Conservation (phyloP, 169 alveolate species). For the Ichthyophthirius multifiliis region DNA sequence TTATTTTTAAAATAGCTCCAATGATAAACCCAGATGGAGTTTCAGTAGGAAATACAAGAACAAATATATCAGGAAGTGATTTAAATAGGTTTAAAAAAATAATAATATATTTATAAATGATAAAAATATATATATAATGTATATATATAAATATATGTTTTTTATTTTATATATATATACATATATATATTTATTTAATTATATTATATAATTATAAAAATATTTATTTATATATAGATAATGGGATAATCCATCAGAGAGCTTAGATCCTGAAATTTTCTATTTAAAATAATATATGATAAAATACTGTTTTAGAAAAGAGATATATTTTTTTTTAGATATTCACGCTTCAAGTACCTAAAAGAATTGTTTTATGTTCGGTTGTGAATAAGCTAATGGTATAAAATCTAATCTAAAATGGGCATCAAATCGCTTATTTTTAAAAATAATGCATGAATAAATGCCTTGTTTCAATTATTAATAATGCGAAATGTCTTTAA, state of each 20-base stretch:
- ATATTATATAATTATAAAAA: no score
- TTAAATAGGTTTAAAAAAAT: slow-evolving; percentile 61
- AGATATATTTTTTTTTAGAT: neutral
- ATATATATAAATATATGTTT: no score
- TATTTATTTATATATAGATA: no score
- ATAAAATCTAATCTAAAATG: neutral
- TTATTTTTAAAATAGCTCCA: slow-evolving; percentile 63
- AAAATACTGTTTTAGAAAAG: neutral
- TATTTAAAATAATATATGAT: neutral
- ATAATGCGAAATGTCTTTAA: neutral
- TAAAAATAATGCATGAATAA: neutral
- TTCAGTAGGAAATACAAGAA: slow-evolving; percentile 68
- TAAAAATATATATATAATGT: no score
- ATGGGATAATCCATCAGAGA: slow-evolving; percentile 3
- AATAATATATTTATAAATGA: no score
- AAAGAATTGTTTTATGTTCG: neutral
- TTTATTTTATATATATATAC: no score
- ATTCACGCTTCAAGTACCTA: neutral
- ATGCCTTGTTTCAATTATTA: neutral
- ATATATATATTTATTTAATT: no score
- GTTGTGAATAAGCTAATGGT: neutral
- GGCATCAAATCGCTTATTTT: neutral
- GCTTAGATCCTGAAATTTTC: neutral
- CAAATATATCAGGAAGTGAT: slow-evolving; percentile 74
- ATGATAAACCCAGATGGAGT: slow-evolving; percentile 84